Percentiles rank a stretch among this genome's conserved stretches.
These are phyloP conservation scores for Gentiana macrophylla DNA, from an alignment of 257 asterid species.

Conservation along the genomic window DNA sequence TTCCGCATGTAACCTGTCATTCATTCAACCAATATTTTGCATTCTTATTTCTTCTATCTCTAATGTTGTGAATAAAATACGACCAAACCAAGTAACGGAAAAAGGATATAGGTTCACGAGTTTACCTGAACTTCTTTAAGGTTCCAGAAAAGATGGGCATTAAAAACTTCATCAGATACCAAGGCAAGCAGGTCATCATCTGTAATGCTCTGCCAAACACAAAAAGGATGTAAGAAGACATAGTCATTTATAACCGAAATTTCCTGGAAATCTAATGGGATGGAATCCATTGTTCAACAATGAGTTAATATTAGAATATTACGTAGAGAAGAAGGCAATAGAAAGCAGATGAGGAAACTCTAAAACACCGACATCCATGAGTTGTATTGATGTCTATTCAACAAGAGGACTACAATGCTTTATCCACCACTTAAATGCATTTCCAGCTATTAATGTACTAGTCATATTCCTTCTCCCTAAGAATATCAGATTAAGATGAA, in stretches of 20 bases:
- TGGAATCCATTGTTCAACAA: neutral
- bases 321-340: neutral
- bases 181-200: constrained; percentile 84
- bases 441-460: too few species aligned
- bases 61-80: neutral
- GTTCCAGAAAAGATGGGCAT: constrained; percentile 74
- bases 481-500: too few species aligned
- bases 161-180: constrained; percentile 81
- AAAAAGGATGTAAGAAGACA: constrained; percentile 7
- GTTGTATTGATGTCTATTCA: too few species aligned
- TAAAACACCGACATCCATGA: neutral
- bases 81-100: constrained; percentile 2
- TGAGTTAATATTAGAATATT: neutral
- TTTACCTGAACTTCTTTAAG: constrained; percentile 74
- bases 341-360: neutral
- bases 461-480: too few species aligned
- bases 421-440: too few species aligned
- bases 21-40: neutral
- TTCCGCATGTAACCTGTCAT: constrained; percentile 80
- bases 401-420: too few species aligned
- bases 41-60: neutral
- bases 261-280: neutral
- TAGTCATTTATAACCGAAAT: too few species aligned
- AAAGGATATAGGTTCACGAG: neutral
- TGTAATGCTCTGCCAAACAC: constrained; percentile 41